Evolutionary conservation across 495 filamentous ascomycete species (phyloP).

Genomic region (Daldinia childiae): DNA sequence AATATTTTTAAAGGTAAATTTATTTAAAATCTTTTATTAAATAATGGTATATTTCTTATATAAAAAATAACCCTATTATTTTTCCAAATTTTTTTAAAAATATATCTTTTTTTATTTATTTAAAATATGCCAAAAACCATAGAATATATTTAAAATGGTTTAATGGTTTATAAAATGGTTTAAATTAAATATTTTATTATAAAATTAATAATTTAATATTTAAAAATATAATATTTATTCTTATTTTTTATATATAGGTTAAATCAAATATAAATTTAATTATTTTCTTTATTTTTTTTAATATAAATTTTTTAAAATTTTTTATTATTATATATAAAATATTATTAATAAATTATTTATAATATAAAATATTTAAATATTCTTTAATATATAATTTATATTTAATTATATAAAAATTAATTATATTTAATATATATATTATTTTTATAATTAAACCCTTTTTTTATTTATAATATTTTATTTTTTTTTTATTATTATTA

Average conservation of each 20-base stretch:
- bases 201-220: background rate
- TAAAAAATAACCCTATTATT: background rate
- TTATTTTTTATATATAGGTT: no score
- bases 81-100: background rate
- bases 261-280: background rate
- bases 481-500: no score
- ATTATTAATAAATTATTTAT: background rate
- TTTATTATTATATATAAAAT: background rate
- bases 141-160: background rate
- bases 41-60: background rate
- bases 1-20: background rate
- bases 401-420: background rate
- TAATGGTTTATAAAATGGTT: background rate
- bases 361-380: background rate
- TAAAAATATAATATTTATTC: background rate
- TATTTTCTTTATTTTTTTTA: background rate
- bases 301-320: background rate
- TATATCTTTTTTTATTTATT: slow-evolving; percentile 1
- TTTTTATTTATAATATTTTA: no score
- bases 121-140: background rate
- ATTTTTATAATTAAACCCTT: no score
- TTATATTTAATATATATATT: background rate
- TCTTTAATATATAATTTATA: background rate
- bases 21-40: background rate
- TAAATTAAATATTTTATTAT: background rate